A percentile compares a stretch with the other conserved stretches of the same genome.
Evolutionary conservation across 139 green algal species (phyloP).

Genomic region (Asterochloris sp.): DNA sequence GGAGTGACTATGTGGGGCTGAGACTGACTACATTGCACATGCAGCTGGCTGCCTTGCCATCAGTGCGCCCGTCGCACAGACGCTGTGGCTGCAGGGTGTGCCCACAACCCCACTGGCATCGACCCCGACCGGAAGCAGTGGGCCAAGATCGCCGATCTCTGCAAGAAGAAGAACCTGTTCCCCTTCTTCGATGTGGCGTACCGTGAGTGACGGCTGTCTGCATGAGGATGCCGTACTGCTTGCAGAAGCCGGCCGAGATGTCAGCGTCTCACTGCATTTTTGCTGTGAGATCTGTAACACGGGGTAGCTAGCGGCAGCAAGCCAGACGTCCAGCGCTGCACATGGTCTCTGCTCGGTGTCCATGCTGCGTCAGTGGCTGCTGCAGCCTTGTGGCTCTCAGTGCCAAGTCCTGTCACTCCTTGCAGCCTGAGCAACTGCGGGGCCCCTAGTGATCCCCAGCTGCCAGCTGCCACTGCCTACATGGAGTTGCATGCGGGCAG

Average conservation of each 20-base stretch:
- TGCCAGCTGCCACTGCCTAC: neutral
- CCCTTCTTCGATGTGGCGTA: constrained; percentile 99
- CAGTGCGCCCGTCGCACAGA: no score
- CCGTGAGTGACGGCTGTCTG: constrained; percentile 44
- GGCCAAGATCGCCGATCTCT: constrained; percentile 83
- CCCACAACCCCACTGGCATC: constrained; percentile 98
- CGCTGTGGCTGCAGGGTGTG: constrained; percentile 68
- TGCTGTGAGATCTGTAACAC: no score
- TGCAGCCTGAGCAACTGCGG: neutral
- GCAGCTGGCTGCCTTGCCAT: no score
- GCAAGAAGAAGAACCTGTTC: constrained; percentile 72
- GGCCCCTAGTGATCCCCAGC: neutral
- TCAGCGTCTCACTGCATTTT: no score
- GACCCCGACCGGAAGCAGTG: constrained; percentile 97
- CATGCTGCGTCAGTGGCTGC: neutral
- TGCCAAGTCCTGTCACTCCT: neutral
- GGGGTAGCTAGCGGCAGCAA: no score
- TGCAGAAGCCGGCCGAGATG: no score
- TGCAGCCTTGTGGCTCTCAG: neutral
- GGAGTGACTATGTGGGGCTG: no score
- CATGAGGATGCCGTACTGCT: neutral
- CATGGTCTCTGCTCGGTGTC: neutral
- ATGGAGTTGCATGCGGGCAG: neutral
- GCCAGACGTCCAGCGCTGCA: no score
- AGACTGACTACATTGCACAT: no score